Conservation (phyloP, 495 filamentous ascomycete species). For the Aspergillus conjunctus region DNA sequence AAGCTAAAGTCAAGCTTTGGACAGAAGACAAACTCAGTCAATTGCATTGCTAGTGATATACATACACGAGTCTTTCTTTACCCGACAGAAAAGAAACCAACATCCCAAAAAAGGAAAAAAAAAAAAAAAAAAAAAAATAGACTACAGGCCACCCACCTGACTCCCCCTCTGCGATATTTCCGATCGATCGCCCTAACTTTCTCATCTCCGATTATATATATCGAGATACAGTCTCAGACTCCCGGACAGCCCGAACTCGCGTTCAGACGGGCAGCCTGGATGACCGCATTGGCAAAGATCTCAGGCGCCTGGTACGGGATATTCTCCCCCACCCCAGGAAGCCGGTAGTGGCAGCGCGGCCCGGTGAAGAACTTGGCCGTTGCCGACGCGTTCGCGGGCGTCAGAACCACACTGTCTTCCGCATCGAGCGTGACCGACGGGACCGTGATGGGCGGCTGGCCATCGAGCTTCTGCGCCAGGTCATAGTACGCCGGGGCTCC, state of each 20-base stretch:
- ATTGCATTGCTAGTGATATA: too few species aligned
- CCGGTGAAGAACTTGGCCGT: conserved; percentile 13
- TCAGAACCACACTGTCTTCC: conserved; percentile 6
- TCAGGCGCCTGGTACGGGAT: conserved; percentile 8
- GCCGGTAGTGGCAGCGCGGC: conserved; percentile 1
- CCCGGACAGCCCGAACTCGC: neutral
- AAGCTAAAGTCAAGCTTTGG: too few species aligned
- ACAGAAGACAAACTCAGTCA: too few species aligned
- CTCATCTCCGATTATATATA: too few species aligned
- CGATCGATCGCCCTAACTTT: too few species aligned
- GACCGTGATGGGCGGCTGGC: conserved; percentile 4
- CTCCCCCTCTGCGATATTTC: too few species aligned
- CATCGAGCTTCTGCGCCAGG: conserved; percentile 1
- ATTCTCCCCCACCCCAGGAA: neutral
- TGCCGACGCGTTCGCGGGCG: neutral
- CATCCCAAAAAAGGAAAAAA: too few species aligned
- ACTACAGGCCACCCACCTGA: too few species aligned
- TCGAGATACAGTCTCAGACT: too few species aligned
- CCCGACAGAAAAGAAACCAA: too few species aligned
- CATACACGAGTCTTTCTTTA: too few species aligned
- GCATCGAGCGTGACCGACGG: conserved; percentile 4
- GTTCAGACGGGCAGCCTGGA: neutral
- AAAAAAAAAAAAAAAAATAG: too few species aligned
- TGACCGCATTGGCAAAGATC: conserved; percentile 3
- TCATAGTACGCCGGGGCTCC: conserved; percentile 7